phyloP scores from a whole-genome alignment of 169 alveolate species.

The Plasmodium malariae region DNA sequence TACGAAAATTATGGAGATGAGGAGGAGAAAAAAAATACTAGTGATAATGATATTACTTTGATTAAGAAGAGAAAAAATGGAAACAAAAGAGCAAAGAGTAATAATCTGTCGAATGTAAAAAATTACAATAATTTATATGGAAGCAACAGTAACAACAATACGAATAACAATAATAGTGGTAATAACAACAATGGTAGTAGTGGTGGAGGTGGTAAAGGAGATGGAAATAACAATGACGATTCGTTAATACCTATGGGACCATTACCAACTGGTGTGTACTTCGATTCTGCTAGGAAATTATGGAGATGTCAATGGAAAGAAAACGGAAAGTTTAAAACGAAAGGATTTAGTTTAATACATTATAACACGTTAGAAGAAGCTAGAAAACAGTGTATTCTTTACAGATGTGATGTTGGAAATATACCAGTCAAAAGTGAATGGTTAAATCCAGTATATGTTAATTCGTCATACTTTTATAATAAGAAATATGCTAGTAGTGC shows the following conservation, averaged over 20 bases:
- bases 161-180: slow-evolving; percentile 9
- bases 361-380: slow-evolving; percentile 90
- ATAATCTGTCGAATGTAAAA: slow-evolving; percentile 31
- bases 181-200: not conserved
- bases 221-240: slow-evolving; percentile 78
- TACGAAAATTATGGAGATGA: slow-evolving; percentile 34
- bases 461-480: slow-evolving; percentile 26
- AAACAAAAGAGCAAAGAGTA: slow-evolving; percentile 62
- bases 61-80: slow-evolving; percentile 44
- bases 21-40: slow-evolving; percentile 53
- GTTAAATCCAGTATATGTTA: slow-evolving; percentile 85
- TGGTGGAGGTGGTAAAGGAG: slow-evolving; percentile 48
- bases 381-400: slow-evolving; percentile 87
- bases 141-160: slow-evolving; percentile 12
- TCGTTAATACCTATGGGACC: slow-evolving; percentile 88
- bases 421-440: slow-evolving; percentile 90
- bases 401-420: slow-evolving; percentile 90
- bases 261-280: slow-evolving; percentile 91
- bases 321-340: slow-evolving; percentile 90
- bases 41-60: slow-evolving; percentile 52
- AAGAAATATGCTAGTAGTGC: slow-evolving; percentile 51
- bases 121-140: slow-evolving; percentile 20
- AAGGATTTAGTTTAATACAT: slow-evolving; percentile 89
- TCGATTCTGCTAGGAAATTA: slow-evolving; percentile 89
- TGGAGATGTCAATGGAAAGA: slow-evolving; percentile 94